These are phyloP conservation scores for Starmerella etchellsii DNA, from an alignment of 805 yeast genomes.

Conservation along the genomic window DNA sequence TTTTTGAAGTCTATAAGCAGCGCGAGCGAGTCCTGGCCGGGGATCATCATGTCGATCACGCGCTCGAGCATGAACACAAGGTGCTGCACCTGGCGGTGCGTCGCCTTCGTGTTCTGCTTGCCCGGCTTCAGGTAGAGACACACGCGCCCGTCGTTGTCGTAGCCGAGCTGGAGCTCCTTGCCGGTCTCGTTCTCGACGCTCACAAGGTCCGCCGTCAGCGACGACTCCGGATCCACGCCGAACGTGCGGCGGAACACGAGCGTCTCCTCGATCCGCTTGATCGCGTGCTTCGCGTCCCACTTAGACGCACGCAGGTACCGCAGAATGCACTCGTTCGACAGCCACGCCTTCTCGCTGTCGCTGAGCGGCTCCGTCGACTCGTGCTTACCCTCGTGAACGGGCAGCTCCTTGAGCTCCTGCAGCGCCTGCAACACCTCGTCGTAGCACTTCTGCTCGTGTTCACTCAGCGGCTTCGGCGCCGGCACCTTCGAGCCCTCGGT, in stretches of 20 bases:
- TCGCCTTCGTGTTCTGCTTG: slow-evolving; percentile 84
- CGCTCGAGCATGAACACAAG: slow-evolving; percentile 85
- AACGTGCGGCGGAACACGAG: slow-evolving; percentile 90
- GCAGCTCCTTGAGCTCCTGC: slow-evolving; percentile 36
- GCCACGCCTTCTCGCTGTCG: slow-evolving; percentile 72
- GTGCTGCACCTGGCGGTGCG: slow-evolving; percentile 89
- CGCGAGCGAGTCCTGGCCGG: slow-evolving; percentile 91
- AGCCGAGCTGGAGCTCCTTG: slow-evolving; percentile 83
- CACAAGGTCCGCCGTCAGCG: slow-evolving; percentile 26
- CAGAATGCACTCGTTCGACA: slow-evolving; percentile 79
- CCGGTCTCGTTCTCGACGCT: slow-evolving; percentile 76
- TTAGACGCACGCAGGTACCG: slow-evolving; percentile 89
- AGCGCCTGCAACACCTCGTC: slow-evolving; percentile 52
- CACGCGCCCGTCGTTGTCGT: slow-evolving; percentile 79
- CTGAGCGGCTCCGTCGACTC: slow-evolving; percentile 30
- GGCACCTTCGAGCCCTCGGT: slow-evolving; percentile 43
- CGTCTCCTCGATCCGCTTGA: slow-evolving; percentile 60
- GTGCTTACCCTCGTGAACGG: slow-evolving; percentile 31
- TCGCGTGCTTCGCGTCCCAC: slow-evolving; percentile 66
- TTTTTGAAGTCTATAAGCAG: slow-evolving; percentile 84
- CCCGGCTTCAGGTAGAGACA: slow-evolving; percentile 89
- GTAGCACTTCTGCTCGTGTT: slow-evolving; percentile 49
- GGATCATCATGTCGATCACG: slow-evolving; percentile 88
- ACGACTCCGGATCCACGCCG: slow-evolving; percentile 43
- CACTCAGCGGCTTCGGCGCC: slow-evolving; percentile 34